phyloP scores from a whole-genome alignment of 2,329 filamentous ascomycete genomes.

The Monosporascus cannonballus region DNA sequence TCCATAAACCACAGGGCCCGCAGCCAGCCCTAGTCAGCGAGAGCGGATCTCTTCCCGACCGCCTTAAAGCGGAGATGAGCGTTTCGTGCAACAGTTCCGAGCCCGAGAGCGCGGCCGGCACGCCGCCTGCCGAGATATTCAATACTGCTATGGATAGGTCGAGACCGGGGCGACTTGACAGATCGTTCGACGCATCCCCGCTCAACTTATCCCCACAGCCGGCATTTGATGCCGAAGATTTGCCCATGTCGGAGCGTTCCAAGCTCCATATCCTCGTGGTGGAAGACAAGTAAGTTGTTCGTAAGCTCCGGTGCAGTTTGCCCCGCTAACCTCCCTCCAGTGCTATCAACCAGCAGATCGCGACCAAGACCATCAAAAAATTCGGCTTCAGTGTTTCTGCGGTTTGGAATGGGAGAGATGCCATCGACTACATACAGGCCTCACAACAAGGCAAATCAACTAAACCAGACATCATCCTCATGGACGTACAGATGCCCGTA shows the following conservation, averaged over 20 bases:
- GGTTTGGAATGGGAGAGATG: constrained; percentile 74
- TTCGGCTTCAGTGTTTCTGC: constrained; percentile 66
- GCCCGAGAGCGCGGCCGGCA: constrained; percentile 41
- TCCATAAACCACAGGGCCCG: constrained; percentile 58
- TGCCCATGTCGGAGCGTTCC: constrained; percentile 52
- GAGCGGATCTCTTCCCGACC: constrained; percentile 59
- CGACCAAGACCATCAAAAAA: constrained; percentile 67
- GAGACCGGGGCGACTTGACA: constrained; percentile 21
- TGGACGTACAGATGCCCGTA: constrained; percentile 73
- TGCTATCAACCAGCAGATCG: constrained; percentile 69
- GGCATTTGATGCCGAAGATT: constrained; percentile 33
- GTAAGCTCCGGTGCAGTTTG: background rate
- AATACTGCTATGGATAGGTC: constrained; percentile 19
- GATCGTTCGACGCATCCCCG: constrained; percentile 27
- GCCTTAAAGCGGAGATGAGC: constrained; percentile 57
- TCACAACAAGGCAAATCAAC: constrained; percentile 43
- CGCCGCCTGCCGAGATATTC: constrained; percentile 31
- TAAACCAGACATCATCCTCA: constrained; percentile 69
- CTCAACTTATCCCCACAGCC: constrained; percentile 25
- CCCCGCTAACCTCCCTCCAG: constrained; percentile 24
- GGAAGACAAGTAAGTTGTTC: constrained; percentile 64
- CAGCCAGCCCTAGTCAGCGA: constrained; percentile 48
- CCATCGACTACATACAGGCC: constrained; percentile 62
- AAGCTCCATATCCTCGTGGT: constrained; percentile 68
- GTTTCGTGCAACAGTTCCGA: constrained; percentile 65